Conservation (phyloP, 2,329 filamentous ascomycete genomes). For the Pezicula rhizophila region DNA sequence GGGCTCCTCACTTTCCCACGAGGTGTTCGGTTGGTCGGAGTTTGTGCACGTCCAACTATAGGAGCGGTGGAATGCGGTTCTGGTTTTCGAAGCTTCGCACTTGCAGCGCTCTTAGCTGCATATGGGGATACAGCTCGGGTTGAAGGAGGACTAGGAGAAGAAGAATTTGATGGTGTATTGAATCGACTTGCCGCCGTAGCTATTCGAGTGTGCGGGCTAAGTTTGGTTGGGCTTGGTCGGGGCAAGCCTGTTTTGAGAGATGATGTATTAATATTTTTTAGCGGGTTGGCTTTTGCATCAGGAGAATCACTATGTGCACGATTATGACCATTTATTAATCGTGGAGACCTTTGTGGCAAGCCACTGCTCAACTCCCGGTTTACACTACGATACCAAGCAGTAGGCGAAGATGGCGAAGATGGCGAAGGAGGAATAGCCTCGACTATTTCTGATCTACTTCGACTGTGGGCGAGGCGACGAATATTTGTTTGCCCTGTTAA, state of each 20-base stretch:
- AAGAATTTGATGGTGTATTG: constrained; percentile 32
- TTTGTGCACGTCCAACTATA: constrained; percentile 29
- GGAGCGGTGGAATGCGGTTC: constrained; percentile 15
- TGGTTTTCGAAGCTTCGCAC: constrained; percentile 19
- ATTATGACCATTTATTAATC: constrained; percentile 35
- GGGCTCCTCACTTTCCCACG: constrained; percentile 17
- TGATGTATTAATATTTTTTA: constrained; percentile 17
- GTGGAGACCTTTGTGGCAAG: constrained; percentile 17
- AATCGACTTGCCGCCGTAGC: constrained; percentile 20
- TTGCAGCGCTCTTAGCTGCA: constrained; percentile 34
- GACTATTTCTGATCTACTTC: constrained; percentile 51
- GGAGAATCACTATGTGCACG: constrained; percentile 58
- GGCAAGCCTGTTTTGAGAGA: constrained; percentile 21
- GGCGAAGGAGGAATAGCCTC: constrained; percentile 37
- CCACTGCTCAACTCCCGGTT: constrained; percentile 35
- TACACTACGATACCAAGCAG: constrained; percentile 54
- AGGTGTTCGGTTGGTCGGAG: constrained; percentile 30
- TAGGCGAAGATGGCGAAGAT: constrained; percentile 59
- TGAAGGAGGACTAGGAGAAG: constrained; percentile 43
- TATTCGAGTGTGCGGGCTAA: constrained; percentile 18
- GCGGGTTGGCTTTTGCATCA: constrained; percentile 23
- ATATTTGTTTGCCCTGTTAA: constrained; percentile 56
- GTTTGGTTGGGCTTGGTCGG: constrained; percentile 3
- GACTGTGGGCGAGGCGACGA: constrained; percentile 42
- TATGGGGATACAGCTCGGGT: constrained; percentile 53